A percentile compares a stretch with the other conserved stretches of the same genome.
Evolutionary conservation across 1,284 basidiomycete species (phyloP).

Genomic region (Boletus smithii): DNA sequence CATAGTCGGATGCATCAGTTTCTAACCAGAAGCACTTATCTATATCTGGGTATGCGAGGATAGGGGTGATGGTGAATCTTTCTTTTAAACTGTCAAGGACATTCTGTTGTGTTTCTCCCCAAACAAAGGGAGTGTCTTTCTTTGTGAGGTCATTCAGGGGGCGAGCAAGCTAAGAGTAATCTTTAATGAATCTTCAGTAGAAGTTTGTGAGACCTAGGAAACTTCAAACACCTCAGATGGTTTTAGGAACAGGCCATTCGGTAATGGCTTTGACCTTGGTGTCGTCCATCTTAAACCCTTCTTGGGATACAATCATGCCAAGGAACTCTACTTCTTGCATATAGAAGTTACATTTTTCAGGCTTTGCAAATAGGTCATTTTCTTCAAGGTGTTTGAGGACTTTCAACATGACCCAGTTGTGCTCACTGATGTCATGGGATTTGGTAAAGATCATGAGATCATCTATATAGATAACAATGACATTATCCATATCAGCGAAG

Average conservation of each 20-base stretch:
- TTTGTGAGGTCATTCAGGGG: neutral
- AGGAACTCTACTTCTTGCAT: too few relatives aligned
- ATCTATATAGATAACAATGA: neutral
- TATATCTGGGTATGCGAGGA: neutral
- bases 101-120: neutral
- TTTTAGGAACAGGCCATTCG: too few relatives aligned
- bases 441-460: neutral
- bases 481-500: neutral
- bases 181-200: too few relatives aligned
- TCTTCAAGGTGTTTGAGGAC: neutral
- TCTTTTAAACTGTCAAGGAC: neutral
- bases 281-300: too few relatives aligned
- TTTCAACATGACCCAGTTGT: neutral
- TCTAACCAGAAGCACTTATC: neutral
- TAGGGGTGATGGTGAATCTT: neutral
- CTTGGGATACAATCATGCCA: too few relatives aligned
- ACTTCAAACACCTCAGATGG: too few relatives aligned
- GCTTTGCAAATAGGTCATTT: too few relatives aligned
- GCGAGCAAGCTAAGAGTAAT: too few relatives aligned
- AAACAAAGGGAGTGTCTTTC: neutral
- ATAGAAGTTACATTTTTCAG: too few relatives aligned
- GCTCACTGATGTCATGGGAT: neutral
- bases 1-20: neutral
- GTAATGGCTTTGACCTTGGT: too few relatives aligned
- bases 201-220: too few relatives aligned